Percentiles rank a stretch among this genome's conserved stretches.
Evolutionary conservation across 148 eudicot genomes (phyloP).

Genomic region (Persicaria maculosa): DNA sequence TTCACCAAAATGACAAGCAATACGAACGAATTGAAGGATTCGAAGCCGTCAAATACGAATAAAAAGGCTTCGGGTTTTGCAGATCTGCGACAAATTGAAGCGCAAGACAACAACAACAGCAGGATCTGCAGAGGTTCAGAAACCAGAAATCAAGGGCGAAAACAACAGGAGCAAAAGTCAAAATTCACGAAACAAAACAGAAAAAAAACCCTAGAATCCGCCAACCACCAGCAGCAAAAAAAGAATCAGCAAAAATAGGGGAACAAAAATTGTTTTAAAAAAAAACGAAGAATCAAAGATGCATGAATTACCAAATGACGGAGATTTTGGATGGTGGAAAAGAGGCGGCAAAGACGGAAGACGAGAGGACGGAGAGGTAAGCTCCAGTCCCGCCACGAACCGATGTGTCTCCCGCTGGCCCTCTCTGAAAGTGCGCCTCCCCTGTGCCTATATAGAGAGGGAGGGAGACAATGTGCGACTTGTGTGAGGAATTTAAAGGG

Average conservation of each 20-base stretch:
- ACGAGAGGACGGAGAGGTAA: background rate
- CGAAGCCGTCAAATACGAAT: background rate
- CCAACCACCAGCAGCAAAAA: background rate
- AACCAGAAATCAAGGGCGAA: background rate
- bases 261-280: background rate
- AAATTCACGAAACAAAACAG: background rate
- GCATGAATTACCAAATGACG: slow-evolving; percentile 11
- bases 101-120: background rate
- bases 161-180: background rate
- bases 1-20: background rate
- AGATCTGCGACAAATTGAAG: slow-evolving; percentile 6
- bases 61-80: background rate
- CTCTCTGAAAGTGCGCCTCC: background rate
- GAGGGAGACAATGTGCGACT: background rate
- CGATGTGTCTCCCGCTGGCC: slow-evolving; percentile 8
- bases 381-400: background rate
- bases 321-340: slow-evolving; percentile 2
- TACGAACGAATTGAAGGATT: background rate
- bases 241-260: background rate
- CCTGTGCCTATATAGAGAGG: background rate
- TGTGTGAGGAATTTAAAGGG: background rate
- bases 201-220: slow-evolving; percentile 7
- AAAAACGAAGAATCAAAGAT: background rate
- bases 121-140: background rate
- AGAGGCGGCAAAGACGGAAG: slow-evolving; percentile 10